These are phyloP conservation scores for Porphyrellus cyaneotinctus DNA, from an alignment of 768 basidiomycete genomes.

Conservation along the genomic window DNA sequence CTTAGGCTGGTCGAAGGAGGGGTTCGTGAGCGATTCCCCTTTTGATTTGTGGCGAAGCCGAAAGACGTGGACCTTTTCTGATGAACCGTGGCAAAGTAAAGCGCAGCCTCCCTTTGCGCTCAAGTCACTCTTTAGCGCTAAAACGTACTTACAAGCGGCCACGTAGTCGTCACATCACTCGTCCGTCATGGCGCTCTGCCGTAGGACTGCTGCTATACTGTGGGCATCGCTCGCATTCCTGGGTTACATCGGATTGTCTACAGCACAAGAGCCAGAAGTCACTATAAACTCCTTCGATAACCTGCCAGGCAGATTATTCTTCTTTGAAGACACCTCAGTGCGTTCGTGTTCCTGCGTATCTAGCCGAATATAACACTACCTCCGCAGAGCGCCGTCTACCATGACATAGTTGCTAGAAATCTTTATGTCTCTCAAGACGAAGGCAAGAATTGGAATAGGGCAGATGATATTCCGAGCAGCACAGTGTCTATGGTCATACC, in stretches of 20 bases:
- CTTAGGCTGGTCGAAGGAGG: no score
- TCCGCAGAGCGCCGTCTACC: conserved; percentile 67
- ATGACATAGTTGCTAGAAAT: conserved; percentile 64
- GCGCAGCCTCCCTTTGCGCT: conserved; percentile 6
- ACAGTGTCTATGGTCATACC: conserved; percentile 69
- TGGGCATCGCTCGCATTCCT: conserved; percentile 25
- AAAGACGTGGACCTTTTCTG: no score
- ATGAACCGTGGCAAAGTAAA: conserved; percentile 15
- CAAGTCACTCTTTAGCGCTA: no score
- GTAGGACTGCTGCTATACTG: conserved; percentile 25
- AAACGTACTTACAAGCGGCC: no score
- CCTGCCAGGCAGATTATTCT: conserved; percentile 73
- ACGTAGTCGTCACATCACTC: conserved; percentile 11
- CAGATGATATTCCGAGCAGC: conserved; percentile 51
- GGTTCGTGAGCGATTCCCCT: no score
- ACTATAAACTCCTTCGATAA: conserved; percentile 57
- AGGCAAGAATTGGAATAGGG: conserved; percentile 64
- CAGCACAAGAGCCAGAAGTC: conserved; percentile 47
- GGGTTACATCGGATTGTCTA: conserved; percentile 16
- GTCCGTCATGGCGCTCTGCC: conserved; percentile 29
- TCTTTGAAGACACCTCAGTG: conserved; percentile 91
- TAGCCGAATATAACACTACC: background rate
- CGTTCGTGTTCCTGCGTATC: conserved; percentile 28
- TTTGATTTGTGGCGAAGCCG: no score
- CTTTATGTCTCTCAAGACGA: conserved; percentile 83